Conservation (phyloP, 352 stramenopile species). For the Paralagenidium karlingii region DNA sequence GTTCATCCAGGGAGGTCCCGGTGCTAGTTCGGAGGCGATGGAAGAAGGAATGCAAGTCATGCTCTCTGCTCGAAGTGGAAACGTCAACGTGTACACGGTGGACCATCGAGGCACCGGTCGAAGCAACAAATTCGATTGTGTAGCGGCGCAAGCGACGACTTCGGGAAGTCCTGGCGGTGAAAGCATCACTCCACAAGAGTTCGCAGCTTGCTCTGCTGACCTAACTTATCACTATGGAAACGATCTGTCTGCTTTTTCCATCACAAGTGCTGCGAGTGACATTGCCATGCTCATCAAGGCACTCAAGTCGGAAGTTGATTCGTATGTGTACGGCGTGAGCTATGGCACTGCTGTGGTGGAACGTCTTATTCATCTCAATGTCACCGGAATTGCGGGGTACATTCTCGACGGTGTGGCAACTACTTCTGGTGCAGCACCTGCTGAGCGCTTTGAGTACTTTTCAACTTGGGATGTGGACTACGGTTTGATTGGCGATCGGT, state of each 20-base stretch:
- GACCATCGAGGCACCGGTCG: slow-evolving; percentile 33
- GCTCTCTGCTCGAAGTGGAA: no score
- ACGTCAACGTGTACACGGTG: slow-evolving; percentile 38
- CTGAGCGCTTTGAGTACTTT: slow-evolving; percentile 16
- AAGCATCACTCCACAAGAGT: slow-evolving; percentile 20
- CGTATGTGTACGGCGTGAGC: slow-evolving; percentile 51
- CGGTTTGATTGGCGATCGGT: slow-evolving; percentile 16
- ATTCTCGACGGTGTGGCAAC: slow-evolving; percentile 43
- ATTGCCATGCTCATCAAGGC: slow-evolving; percentile 34
- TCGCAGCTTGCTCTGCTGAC: slow-evolving; percentile 6
- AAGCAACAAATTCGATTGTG: slow-evolving; percentile 23
- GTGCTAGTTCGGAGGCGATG: slow-evolving; percentile 23
- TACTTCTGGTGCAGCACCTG: slow-evolving; percentile 13
- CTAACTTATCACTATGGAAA: slow-evolving; percentile 9
- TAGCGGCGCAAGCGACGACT: slow-evolving; percentile 18
- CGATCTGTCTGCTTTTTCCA: slow-evolving; percentile 33
- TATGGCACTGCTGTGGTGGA: slow-evolving; percentile 57
- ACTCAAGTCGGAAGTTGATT: slow-evolving; percentile 23
- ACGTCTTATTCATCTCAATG: slow-evolving; percentile 24
- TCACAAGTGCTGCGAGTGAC: slow-evolving; percentile 50
- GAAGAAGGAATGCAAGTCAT: slow-evolving; percentile 19
- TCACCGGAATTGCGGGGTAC: slow-evolving; percentile 24
- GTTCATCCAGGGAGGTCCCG: slow-evolving; percentile 26
- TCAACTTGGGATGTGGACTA: slow-evolving; percentile 23
- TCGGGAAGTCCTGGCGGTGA: slow-evolving; percentile 15